phyloP scores from a whole-genome alignment of 257 asterid species.

The Anisodus tanguticus region DNA sequence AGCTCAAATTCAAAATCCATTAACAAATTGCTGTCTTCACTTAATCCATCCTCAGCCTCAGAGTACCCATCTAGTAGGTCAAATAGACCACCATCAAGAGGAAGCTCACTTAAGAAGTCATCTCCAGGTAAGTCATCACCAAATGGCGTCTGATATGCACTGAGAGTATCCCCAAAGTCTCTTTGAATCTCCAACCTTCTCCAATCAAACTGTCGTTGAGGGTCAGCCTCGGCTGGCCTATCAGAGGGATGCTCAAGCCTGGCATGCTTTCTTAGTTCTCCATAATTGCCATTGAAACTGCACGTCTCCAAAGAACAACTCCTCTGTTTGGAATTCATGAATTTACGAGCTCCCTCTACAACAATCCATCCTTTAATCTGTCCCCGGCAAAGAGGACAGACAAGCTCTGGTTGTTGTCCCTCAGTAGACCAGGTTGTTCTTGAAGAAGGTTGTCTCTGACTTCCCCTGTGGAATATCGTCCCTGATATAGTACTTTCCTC shows the following conservation, averaged over 20 bases:
- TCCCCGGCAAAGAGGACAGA: conserved; percentile 87
- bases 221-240: conserved; percentile 62
- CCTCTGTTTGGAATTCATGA: conserved; percentile 61
- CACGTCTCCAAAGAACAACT: conserved; percentile 74
- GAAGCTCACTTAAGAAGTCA: conserved; percentile 33
- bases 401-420: conserved; percentile 37
- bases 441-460: conserved; percentile 26
- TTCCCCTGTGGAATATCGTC: conserved; percentile 3
- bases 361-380: conserved; percentile 53
- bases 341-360: conserved; percentile 49
- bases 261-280: conserved; percentile 76
- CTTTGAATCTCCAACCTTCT: conserved; percentile 52
- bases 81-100: conserved; percentile 41
- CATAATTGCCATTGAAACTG: conserved; percentile 57
- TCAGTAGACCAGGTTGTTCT: conserved; percentile 25
- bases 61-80: conserved; percentile 46
- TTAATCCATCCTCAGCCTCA: conserved; percentile 44
- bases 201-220: conserved; percentile 63
- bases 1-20: conserved; percentile 42
- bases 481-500: background rate
- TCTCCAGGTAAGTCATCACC: conserved; percentile 43
- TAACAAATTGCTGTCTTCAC: conserved; percentile 28
- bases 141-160: conserved; percentile 46
- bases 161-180: conserved; percentile 60
- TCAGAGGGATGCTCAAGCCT: conserved; percentile 59